Evolutionary conservation across 257 asterid genomes (phyloP).

Genomic region (Solanum pennellii): DNA sequence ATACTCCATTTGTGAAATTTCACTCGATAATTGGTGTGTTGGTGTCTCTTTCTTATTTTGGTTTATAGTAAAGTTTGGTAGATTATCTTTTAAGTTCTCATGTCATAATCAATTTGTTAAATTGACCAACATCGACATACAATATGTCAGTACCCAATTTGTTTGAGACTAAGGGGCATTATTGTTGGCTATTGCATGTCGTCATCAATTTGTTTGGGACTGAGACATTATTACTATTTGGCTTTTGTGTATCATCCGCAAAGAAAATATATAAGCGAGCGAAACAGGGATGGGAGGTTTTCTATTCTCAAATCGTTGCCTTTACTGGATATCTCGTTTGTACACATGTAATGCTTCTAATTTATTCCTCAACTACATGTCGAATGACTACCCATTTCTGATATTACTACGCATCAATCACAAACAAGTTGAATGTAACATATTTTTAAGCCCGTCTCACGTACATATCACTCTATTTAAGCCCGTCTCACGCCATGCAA

Average conservation of each 20-base stretch:
- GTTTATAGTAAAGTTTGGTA: neutral
- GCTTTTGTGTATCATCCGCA: neutral
- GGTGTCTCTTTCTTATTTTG: neutral
- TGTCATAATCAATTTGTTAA: neutral
- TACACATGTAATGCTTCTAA: neutral
- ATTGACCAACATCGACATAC: neutral
- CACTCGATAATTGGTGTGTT: too few relatives aligned
- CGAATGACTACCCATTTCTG: neutral
- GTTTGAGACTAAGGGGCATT: neutral
- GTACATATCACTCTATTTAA: neutral
- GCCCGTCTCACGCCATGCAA: neutral
- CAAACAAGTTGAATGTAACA: neutral
- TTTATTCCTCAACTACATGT: neutral
- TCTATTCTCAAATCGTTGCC: neutral
- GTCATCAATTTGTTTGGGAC: neutral
- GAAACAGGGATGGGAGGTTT: too few relatives aligned
- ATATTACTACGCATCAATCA: neutral
- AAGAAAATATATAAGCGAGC: neutral
- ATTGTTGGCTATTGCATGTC: neutral
- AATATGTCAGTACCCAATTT: neutral
- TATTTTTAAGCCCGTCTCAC: too few relatives aligned
- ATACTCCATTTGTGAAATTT: fast-evolving
- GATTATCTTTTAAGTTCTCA: neutral
- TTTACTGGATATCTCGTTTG: neutral
- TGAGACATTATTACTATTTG: neutral